Conservation (phyloP, 192 early-diverging fungal species). For the Backusella tuberculispora region DNA sequence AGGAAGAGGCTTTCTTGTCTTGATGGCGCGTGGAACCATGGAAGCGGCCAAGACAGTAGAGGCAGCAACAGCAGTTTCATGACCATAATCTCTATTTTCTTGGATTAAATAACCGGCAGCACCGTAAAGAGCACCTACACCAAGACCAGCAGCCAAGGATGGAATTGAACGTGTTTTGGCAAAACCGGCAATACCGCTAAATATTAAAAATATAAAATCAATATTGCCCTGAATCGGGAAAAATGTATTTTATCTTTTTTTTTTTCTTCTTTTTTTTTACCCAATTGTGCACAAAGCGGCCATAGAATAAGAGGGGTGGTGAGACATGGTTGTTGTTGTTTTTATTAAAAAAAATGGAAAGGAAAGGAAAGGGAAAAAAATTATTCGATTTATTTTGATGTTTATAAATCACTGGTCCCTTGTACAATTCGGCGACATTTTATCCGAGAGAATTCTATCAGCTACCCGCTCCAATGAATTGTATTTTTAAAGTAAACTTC, state of each 20-base stretch:
- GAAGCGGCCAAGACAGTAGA: conserved; percentile 40
- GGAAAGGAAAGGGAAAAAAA: background rate
- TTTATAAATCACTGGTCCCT: background rate
- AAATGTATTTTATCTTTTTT: background rate
- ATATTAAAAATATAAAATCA: conserved; percentile 5
- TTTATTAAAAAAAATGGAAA: background rate
- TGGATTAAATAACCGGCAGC: conserved; percentile 46
- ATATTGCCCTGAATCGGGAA: background rate
- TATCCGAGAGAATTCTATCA: background rate
- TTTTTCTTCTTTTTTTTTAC: conserved; percentile 12
- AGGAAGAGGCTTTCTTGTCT: conserved; percentile 43
- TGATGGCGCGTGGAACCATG: conserved; percentile 46
- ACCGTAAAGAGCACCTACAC: conserved; percentile 44
- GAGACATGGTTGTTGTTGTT: conserved; percentile 26
- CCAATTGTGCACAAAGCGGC: conserved; percentile 33
- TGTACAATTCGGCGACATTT: background rate
- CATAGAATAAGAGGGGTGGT: conserved; percentile 44
- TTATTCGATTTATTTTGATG: background rate
- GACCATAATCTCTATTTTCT: conserved; percentile 46
- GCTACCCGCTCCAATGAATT: no score
- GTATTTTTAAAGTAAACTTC: no score
- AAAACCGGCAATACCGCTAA: conserved; percentile 43
- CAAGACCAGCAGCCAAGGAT: conserved; percentile 44
- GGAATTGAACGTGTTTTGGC: conserved; percentile 43
- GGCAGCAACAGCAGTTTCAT: conserved; percentile 47